Conservation (phyloP, 1,284 basidiomycete genomes). For the Fomitopsis betulina region DNA sequence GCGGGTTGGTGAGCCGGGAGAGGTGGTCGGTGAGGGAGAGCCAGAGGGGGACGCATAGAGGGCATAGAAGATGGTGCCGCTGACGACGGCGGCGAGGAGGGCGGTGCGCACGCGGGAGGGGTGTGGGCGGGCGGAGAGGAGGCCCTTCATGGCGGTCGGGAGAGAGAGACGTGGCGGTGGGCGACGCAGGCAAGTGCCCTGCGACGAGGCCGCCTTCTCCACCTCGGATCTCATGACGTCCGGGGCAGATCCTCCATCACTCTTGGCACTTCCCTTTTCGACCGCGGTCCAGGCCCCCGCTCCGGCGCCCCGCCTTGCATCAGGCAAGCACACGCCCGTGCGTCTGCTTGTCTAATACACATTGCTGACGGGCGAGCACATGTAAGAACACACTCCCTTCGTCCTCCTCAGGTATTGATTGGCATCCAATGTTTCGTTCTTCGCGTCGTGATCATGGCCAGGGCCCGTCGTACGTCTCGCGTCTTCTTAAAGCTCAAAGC, state of each 20-base stretch:
- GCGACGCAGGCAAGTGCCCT: neutral
- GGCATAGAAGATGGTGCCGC: conserved; percentile 13
- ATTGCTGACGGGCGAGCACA: too few species aligned
- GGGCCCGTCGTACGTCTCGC: too few species aligned
- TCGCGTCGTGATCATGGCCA: too few species aligned
- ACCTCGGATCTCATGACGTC: neutral
- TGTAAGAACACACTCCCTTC: too few species aligned
- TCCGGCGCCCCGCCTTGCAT: neutral
- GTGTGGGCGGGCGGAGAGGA: conserved; percentile 3
- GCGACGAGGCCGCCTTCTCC: neutral
- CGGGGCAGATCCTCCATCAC: neutral
- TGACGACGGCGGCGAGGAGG: conserved; percentile 12
- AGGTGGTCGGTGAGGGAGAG: conserved; percentile 7
- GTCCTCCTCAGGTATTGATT: too few species aligned
- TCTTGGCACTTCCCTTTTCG: neutral
- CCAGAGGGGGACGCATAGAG: conserved; percentile 12
- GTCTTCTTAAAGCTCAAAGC: too few species aligned
- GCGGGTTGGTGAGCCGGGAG: conserved; percentile 3
- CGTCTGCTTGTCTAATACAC: too few species aligned
- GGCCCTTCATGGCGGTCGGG: neutral
- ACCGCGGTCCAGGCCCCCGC: neutral
- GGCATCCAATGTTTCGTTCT: too few species aligned
- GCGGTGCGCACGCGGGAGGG: neutral
- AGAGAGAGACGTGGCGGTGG: neutral
- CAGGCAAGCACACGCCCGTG: too few species aligned